phyloP scores from a whole-genome alignment of 2,329 filamentous ascomycete species.

The Bipolaris victoriae region DNA sequence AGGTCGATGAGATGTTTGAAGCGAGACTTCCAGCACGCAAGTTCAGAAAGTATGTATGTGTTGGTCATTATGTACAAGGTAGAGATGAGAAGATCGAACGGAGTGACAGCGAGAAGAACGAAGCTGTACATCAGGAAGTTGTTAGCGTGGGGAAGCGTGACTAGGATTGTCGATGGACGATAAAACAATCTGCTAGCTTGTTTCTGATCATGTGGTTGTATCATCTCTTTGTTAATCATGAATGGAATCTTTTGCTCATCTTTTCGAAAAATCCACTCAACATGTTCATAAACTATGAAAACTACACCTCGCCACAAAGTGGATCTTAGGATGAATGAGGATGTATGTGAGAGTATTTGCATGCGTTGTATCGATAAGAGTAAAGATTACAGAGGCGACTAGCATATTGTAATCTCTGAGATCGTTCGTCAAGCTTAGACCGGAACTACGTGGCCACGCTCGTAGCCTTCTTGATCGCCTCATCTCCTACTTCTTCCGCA shows the following conservation, averaged over 20 bases:
- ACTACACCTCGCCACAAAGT: not conserved
- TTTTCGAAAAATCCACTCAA: not conserved
- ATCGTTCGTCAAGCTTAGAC: not conserved
- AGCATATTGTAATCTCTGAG: too few relatives aligned
- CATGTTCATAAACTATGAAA: too few relatives aligned
- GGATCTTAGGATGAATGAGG: too few relatives aligned
- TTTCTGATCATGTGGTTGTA: not conserved
- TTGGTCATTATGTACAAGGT: constrained; percentile 24
- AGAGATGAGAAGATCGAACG: constrained; percentile 19
- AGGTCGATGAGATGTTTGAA: constrained; percentile 46
- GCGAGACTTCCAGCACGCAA: constrained; percentile 36
- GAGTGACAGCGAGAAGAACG: constrained; percentile 29
- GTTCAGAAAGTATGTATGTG: constrained; percentile 43
- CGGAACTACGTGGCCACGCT: not conserved
- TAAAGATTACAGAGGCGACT: not conserved
- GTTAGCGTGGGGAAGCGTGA: constrained; percentile 11
- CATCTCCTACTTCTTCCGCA: constrained; percentile 38
- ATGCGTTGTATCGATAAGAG: too few relatives aligned
- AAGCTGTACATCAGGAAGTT: constrained; percentile 18
- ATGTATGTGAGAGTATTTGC: too few relatives aligned
- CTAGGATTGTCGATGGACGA: not conserved
- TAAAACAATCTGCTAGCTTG: not conserved
- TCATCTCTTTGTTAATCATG: not conserved
- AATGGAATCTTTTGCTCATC: not conserved
- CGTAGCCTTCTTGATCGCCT: constrained; percentile 30